Evolutionary conservation across 768 basidiomycete species (phyloP).

Genomic region (Collybia sp.): DNA sequence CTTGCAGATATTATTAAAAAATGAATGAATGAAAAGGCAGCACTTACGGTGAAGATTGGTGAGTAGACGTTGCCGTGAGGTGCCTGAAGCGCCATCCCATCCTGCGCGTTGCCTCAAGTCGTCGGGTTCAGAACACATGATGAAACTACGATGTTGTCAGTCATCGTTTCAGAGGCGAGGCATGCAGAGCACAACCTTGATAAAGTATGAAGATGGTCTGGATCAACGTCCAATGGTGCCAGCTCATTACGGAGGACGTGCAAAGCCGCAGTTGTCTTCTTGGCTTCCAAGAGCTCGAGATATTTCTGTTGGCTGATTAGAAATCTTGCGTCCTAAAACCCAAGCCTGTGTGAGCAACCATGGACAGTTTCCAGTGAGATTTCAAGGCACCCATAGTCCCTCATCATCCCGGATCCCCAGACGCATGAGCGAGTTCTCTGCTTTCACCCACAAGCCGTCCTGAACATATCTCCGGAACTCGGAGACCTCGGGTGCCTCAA

Average conservation of each 20-base stretch:
- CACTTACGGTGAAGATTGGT: constrained; percentile 75
- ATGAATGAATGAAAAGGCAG: neutral
- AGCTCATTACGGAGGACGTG: constrained; percentile 85
- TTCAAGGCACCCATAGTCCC: constrained; percentile 55
- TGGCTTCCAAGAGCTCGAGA: constrained; percentile 83
- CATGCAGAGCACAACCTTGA: constrained; percentile 62
- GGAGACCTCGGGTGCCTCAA: constrained; percentile 74
- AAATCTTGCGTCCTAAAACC: constrained; percentile 70
- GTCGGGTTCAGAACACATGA: constrained; percentile 87
- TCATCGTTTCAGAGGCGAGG: too few relatives aligned
- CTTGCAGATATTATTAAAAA: constrained; percentile 33
- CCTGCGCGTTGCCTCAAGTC: constrained; percentile 76
- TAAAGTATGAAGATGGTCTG: constrained; percentile 79
- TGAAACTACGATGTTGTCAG: constrained; percentile 44
- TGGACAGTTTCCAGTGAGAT: constrained; percentile 1
- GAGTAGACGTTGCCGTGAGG: constrained; percentile 74
- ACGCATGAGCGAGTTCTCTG: constrained; percentile 61
- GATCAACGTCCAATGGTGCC: constrained; percentile 73
- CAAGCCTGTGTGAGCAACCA: neutral
- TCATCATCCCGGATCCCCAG: constrained; percentile 70
- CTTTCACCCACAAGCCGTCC: constrained; percentile 76
- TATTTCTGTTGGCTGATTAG: constrained; percentile 95
- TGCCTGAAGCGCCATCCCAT: constrained; percentile 88
- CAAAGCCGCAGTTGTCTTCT: constrained; percentile 76
- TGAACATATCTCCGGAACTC: constrained; percentile 79